Base-by-base conservation (phyloP, 805 yeast species). In the Wickerhamomyces canadensis region DNA sequence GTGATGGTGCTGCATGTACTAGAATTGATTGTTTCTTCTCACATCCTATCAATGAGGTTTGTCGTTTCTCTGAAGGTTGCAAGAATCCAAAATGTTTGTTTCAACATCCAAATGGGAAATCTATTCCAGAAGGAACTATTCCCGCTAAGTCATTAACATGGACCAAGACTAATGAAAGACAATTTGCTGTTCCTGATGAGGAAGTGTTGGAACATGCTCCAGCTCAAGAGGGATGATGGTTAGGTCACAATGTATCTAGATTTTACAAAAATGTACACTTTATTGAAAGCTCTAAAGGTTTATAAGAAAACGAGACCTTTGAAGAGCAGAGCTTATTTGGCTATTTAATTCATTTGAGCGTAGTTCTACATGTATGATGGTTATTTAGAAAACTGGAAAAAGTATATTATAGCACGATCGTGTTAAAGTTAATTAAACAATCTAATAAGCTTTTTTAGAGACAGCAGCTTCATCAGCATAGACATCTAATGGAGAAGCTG, bases 401-500 rank as follows among this genome's bases (percentile, higher is more conserved):
- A 11, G n/a, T 4, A 16, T 28, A 4, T 7, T 28, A 28, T 21
- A 7, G 7, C 6, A 17, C 18, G 32, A 29, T 29, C 32, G 18
- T 29, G 19, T 19, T 42, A 35, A 42, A 39, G 18, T 31, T 18
- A 35, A 41, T 41, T 29, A 50, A 48, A 50, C 48, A 54, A 65
- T 51, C 73, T 80, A 81, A 74, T 74, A 80, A 71, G 78, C 80
- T 78, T 79, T 83, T 78, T 80, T 82, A 66, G 75, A 62, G 52
- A 73, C 76, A 61, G 77, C 67, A 63, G 85, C 84, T 69, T 82
- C 88, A 61, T 83, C 91, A 64, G 91, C 80, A 80, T 82, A 89
- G 65, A 83, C 79, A 65, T 93, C 98, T 71, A 93, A 78, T 69
- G 98, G 98, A 66, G 95, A 85, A 58, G 84, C 76, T 64, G 79